phyloP scores from a whole-genome alignment of 768 basidiomycete species.

The Lentinula sp. region DNA sequence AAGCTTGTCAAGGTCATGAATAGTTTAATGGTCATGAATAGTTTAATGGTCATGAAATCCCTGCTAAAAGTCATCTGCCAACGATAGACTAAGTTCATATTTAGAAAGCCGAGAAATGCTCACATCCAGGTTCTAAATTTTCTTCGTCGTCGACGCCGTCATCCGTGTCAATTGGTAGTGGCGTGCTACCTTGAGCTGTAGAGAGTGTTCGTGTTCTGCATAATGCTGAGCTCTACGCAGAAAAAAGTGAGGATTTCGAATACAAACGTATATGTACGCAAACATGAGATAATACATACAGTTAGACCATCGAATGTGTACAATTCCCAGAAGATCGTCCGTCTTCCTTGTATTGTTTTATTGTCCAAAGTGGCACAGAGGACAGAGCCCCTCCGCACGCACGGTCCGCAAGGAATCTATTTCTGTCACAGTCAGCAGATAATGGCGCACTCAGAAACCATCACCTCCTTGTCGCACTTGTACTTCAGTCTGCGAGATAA shows the following conservation, averaged over 20 bases:
- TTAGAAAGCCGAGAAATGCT: neutral
- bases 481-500: constrained; percentile 23
- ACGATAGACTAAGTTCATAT: neutral
- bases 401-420: constrained; percentile 40
- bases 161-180: constrained; percentile 26
- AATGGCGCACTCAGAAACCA: neutral
- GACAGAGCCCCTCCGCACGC: constrained; percentile 37
- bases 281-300: constrained; percentile 17
- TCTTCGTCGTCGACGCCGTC: neutral
- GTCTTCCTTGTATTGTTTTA: constrained; percentile 31
- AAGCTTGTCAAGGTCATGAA: constrained; percentile 15
- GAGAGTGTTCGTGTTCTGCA: constrained; percentile 27
- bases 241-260: neutral
- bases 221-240: constrained; percentile 22
- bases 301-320: constrained; percentile 31
- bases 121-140: neutral
- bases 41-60: constrained; percentile 24
- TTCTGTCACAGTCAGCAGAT: neutral
- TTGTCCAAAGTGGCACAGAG: constrained; percentile 22
- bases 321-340: constrained; percentile 44
- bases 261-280: too few species aligned
- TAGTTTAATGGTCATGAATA: constrained; percentile 30
- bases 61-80: neutral
- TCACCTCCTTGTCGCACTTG: constrained; percentile 40
- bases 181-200: constrained; percentile 27